Evolutionary conservation across 2,329 filamentous ascomycete genomes (phyloP).

Genomic region (Sphaerostilbella broomeana): DNA sequence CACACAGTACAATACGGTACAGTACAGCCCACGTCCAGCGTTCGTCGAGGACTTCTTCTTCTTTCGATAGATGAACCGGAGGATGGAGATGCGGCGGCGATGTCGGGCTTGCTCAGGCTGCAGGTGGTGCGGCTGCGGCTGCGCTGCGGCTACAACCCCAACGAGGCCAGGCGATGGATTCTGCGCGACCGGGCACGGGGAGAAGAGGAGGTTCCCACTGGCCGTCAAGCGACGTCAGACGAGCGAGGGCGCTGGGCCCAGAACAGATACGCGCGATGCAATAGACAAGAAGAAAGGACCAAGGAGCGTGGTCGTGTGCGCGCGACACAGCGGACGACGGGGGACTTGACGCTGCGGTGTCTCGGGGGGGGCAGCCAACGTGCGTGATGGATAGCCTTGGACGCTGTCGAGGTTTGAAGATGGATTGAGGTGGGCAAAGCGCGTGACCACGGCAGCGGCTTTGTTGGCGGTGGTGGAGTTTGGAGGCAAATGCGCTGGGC

Average conservation of each 20-base stretch:
- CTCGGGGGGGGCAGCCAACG: too few species aligned
- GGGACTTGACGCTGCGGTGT: neutral
- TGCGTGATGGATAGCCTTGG: too few species aligned
- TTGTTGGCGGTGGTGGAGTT: conserved; percentile 9
- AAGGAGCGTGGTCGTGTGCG: neutral
- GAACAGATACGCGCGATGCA: neutral
- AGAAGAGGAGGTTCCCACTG: neutral
- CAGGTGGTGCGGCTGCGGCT: conserved; percentile 2
- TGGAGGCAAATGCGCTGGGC: neutral
- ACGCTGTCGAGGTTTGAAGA: conserved; percentile 27
- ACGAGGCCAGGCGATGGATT: conserved; percentile 1
- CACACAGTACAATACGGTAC: neutral
- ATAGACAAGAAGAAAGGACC: neutral
- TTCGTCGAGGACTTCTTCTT: neutral
- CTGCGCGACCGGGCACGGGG: conserved; percentile 10
- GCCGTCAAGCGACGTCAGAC: too few species aligned
- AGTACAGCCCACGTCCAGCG: too few species aligned
- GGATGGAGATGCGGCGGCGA: too few species aligned
- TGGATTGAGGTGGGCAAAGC: conserved; percentile 30
- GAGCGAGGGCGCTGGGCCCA: neutral
- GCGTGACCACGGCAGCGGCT: conserved; percentile 29
- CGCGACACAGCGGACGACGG: neutral
- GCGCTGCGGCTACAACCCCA: conserved; percentile 1
- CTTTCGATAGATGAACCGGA: too few species aligned
- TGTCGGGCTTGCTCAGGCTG: too few species aligned